Percentiles rank a stretch among this genome's conserved stretches.
Evolutionary conservation across 257 asterid genomes (phyloP).

Genomic region (Catharanthus roseus): DNA sequence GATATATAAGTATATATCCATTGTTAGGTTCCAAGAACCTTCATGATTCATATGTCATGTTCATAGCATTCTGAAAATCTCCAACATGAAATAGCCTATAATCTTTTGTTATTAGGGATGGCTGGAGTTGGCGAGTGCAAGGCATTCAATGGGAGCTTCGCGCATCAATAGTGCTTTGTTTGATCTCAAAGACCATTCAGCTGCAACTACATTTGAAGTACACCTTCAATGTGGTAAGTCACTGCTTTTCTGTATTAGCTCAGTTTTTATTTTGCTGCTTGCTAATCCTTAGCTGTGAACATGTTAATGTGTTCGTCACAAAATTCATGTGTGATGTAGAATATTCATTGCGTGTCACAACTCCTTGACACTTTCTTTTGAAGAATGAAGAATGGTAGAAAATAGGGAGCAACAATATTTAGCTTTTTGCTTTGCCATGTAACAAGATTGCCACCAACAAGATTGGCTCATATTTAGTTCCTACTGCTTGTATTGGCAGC

Average conservation of each 20-base stretch:
- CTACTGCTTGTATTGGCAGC: background rate
- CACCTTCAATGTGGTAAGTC: slow-evolving; percentile 38
- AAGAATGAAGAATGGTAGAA: no score
- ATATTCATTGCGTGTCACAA: background rate
- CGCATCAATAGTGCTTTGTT: slow-evolving; percentile 66
- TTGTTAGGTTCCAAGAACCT: no score
- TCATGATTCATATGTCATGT: no score
- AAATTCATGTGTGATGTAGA: background rate
- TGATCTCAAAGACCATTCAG: slow-evolving; percentile 71
- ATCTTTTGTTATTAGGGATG: slow-evolving; percentile 51
- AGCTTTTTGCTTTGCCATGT: no score
- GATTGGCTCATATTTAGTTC: background rate
- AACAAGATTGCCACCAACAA: no score
- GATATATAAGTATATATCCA: no score
- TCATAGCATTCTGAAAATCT: no score
- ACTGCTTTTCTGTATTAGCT: slow-evolving; percentile 3
- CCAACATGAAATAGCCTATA: no score
- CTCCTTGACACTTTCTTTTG: no score
- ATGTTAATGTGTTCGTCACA: background rate
- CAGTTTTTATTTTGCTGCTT: background rate
- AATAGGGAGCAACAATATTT: no score
- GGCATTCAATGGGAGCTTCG: slow-evolving; percentile 82
- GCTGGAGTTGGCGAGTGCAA: slow-evolving; percentile 86
- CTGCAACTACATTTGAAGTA: slow-evolving; percentile 65
- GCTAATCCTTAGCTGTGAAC: background rate